Evolutionary conservation across 768 basidiomycete genomes (phyloP).

Genomic region (Leccinellum rugosiceps): DNA sequence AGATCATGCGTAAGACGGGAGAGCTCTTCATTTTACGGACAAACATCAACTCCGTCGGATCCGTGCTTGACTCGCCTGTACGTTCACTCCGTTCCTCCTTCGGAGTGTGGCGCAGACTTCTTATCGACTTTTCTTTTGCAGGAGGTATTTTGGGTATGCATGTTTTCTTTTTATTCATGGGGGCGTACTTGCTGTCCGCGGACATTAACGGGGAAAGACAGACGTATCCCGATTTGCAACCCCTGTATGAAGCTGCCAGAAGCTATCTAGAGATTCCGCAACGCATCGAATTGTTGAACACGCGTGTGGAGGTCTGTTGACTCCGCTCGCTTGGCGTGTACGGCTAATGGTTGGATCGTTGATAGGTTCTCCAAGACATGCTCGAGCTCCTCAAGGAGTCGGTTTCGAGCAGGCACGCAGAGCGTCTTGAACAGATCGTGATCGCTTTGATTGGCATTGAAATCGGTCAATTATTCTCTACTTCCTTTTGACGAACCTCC

Average conservation of each 20-base stretch:
- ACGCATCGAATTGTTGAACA: conserved; percentile 88
- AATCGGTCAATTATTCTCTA: conserved; percentile 51
- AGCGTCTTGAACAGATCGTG: conserved; percentile 89
- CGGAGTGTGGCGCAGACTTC: background rate
- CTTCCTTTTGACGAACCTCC: background rate
- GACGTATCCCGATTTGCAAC: conserved; percentile 94
- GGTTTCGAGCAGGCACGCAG: conserved; percentile 86
- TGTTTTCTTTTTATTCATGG: conserved; percentile 2
- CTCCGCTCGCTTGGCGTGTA: background rate
- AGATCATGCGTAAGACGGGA: conserved; percentile 98
- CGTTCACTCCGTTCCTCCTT: conserved; percentile 27
- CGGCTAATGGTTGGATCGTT: conserved; percentile 1
- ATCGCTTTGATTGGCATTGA: conserved; percentile 88
- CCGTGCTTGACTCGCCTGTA: conserved; percentile 93
- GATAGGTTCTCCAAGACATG: conserved; percentile 93
- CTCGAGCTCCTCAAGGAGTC: conserved; percentile 92
- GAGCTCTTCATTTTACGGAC: conserved; percentile 90
- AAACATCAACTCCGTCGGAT: conserved; percentile 93
- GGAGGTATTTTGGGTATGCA: conserved; percentile 91
- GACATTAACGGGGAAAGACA: conserved; percentile 32
- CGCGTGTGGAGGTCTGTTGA: conserved; percentile 77
- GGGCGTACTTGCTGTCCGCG: conserved; percentile 9
- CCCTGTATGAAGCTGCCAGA: conserved; percentile 88
- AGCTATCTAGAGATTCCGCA: conserved; percentile 95
- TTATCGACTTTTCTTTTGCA: conserved; percentile 27